Percentiles rank a stretch among this genome's conserved stretches.
Evolutionary conservation across 108 stramenopile genomes (phyloP).

Genomic region (Pseudonitzschia delicatissima): DNA sequence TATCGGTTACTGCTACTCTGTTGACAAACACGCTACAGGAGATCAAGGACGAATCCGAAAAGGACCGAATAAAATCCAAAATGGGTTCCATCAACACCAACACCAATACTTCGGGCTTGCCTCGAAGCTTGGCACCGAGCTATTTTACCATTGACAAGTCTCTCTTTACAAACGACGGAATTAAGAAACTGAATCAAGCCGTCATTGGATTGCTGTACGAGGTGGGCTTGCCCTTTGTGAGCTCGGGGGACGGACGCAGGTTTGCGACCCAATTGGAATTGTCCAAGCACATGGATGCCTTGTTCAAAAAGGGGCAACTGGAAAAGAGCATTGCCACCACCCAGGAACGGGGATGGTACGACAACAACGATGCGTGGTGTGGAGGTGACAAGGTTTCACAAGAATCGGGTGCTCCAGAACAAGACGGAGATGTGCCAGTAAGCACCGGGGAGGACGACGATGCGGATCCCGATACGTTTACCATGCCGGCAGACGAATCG

Average conservation of each 20-base stretch:
- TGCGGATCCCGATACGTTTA: constrained; percentile 29
- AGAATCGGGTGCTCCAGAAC: constrained; percentile 9
- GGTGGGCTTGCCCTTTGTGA: constrained; percentile 76
- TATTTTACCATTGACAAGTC: constrained; percentile 40
- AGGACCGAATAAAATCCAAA: constrained; percentile 17
- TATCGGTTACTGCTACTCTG: constrained; percentile 35
- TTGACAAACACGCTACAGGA: constrained; percentile 31
- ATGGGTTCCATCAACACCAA: not conserved
- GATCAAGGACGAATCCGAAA: constrained; percentile 24
- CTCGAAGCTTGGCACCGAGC: constrained; percentile 9
- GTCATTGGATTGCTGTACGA: constrained; percentile 72
- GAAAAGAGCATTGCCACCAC: constrained; percentile 76
- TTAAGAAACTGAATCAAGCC: constrained; percentile 68
- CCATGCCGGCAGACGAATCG: constrained; percentile 72
- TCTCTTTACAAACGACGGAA: constrained; percentile 75
- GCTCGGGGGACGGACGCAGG: constrained; percentile 75
- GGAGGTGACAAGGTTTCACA: constrained; percentile 14
- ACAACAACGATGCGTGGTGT: constrained; percentile 45
- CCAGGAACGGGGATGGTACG: constrained; percentile 86
- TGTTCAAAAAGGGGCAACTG: constrained; percentile 71
- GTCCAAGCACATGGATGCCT: constrained; percentile 69
- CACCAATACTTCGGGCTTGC: not conserved
- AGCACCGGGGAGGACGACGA: constrained; percentile 18
- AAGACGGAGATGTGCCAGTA: constrained; percentile 1
- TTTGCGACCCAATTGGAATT: constrained; percentile 76